Conservation (phyloP, 257 asterid species). For the Solanum boliviense region DNA sequence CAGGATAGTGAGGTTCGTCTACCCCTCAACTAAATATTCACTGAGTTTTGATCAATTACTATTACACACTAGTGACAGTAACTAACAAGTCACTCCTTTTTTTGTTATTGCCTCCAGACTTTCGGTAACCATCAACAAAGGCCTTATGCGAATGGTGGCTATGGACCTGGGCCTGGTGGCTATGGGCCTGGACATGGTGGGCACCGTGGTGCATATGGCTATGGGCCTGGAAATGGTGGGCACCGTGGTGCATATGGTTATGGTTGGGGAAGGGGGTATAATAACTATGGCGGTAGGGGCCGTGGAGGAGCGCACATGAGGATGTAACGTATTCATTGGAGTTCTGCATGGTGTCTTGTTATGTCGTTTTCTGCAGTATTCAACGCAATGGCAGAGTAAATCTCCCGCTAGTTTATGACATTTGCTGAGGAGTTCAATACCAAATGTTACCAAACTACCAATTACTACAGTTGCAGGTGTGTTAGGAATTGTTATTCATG, state of each 20-base stretch:
- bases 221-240: not conserved
- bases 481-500: not conserved
- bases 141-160: slow-evolving; percentile 28
- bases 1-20: slow-evolving; percentile 44
- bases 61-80: not conserved
- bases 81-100: not conserved
- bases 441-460: not conserved
- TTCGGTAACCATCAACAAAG: slow-evolving; percentile 49
- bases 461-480: not conserved
- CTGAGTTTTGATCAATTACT: not conserved
- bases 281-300: slow-evolving; percentile 34
- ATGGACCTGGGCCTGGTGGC: slow-evolving; percentile 28
- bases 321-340: slow-evolving; percentile 4
- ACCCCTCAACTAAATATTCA: not conserved
- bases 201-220: slow-evolving; percentile 25
- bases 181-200: slow-evolving; percentile 14
- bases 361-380: not conserved
- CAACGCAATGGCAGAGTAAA: not conserved
- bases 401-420: not conserved
- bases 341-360: slow-evolving; percentile 3
- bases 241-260: slow-evolving; percentile 24
- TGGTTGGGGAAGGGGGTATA: slow-evolving; percentile 48
- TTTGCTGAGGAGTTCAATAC: not conserved
- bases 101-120: slow-evolving; percentile 20
- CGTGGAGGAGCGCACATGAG: slow-evolving; percentile 41